Evolutionary conservation across 1,284 basidiomycete species (phyloP).

Genomic region (Exsudoporus floridanus): DNA sequence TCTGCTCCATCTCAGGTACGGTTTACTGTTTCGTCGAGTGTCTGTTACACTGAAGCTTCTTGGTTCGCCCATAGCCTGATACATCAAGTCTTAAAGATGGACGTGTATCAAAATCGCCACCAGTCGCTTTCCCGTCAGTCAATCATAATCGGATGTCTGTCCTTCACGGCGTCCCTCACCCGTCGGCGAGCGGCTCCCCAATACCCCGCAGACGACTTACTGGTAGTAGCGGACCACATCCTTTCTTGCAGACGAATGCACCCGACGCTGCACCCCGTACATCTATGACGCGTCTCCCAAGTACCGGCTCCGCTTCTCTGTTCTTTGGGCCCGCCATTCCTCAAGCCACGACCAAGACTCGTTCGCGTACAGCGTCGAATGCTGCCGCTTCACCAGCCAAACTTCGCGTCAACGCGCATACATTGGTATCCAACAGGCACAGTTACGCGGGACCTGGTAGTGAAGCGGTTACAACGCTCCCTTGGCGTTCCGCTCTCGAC

Average conservation of each 20-base stretch:
- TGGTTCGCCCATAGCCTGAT: slow-evolving; percentile 18
- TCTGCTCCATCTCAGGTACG: slow-evolving; percentile 43
- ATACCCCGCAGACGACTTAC: slow-evolving; percentile 46
- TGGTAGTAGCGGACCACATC: slow-evolving; percentile 32
- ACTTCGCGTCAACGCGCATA: slow-evolving; percentile 22
- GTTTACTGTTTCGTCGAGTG: background rate
- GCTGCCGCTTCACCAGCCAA: slow-evolving; percentile 6
- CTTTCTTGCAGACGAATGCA: slow-evolving; percentile 14
- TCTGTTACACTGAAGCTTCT: slow-evolving; percentile 2
- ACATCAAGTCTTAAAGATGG: slow-evolving; percentile 17
- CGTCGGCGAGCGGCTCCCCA: slow-evolving; percentile 45
- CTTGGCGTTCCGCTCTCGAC: slow-evolving; percentile 46
- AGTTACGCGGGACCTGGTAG: slow-evolving; percentile 50
- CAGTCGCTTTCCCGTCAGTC: slow-evolving; percentile 37
- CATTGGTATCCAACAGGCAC: slow-evolving; percentile 49
- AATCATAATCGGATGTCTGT: slow-evolving; percentile 24
- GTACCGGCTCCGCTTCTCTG: slow-evolving; percentile 59
- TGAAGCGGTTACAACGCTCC: slow-evolving; percentile 29
- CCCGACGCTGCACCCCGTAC: slow-evolving; percentile 30
- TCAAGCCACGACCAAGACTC: slow-evolving; percentile 23
- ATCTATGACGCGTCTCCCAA: slow-evolving; percentile 39
- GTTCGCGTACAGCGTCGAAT: slow-evolving; percentile 27
- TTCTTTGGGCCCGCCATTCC: slow-evolving; percentile 72
- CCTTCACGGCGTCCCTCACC: slow-evolving; percentile 23
- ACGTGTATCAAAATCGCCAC: slow-evolving; percentile 17